Evolutionary conservation across 352 stramenopile species (phyloP).

Genomic region (Hyaloperonospora brassicae): DNA sequence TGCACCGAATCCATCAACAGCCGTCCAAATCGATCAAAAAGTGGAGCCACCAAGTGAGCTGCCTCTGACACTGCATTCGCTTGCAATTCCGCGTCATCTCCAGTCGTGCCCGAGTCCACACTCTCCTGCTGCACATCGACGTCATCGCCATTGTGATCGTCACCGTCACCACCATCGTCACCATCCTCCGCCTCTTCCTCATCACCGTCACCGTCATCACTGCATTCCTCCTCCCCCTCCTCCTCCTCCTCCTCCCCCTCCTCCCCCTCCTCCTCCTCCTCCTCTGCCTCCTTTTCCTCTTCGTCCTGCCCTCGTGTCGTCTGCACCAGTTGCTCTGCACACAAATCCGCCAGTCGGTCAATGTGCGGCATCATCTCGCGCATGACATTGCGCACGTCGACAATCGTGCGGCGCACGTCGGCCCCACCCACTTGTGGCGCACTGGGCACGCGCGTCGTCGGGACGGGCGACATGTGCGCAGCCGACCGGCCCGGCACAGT

Average conservation of each 20-base stretch:
- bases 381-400: constrained; percentile 58
- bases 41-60: constrained; percentile 54
- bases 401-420: constrained; percentile 42
- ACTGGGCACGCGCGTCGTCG: constrained; percentile 46
- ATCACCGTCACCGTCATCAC: no score
- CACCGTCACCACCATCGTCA: no score
- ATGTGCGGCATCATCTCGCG: constrained; percentile 64
- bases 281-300: neutral
- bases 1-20: constrained; percentile 60
- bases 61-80: constrained; percentile 48
- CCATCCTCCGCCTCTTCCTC: no score
- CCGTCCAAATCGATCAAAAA: constrained; percentile 78
- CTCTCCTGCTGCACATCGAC: neutral
- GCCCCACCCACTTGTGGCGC: constrained; percentile 35
- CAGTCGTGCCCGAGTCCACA: neutral
- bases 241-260: neutral
- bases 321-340: constrained; percentile 29
- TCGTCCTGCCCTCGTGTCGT: neutral
- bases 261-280: neutral
- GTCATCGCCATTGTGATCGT: neutral
- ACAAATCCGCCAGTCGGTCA: constrained; percentile 51
- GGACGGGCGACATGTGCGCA: constrained; percentile 49
- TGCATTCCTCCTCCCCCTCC: neutral
- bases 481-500: constrained; percentile 59
- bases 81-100: neutral